phyloP scores from a whole-genome alignment of 305 asterid species.

The Fraxinus nigra region DNA sequence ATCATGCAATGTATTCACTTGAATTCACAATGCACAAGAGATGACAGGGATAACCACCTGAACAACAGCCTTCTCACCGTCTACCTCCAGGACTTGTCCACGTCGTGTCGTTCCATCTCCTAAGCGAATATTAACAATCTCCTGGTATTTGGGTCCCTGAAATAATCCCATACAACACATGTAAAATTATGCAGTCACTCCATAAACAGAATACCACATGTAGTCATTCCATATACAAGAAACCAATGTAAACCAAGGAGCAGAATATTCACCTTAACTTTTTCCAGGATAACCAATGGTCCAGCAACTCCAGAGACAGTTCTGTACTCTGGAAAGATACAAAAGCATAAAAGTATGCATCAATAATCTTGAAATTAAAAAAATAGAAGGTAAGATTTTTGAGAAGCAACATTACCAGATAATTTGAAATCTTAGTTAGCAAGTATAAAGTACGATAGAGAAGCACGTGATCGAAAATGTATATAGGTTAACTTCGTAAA shows the following conservation, averaged over 20 bases:
- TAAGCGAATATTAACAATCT: slow-evolving; percentile 91
- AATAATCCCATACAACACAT: slow-evolving; percentile 26
- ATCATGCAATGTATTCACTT: slow-evolving; percentile 11
- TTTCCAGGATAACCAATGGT: slow-evolving; percentile 78
- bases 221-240: not conserved
- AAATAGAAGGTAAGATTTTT: not conserved
- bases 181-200: slow-evolving; percentile 5
- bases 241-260: slow-evolving; percentile 16
- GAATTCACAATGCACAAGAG: not conserved
- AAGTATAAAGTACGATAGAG: not conserved
- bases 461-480: not conserved
- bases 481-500: not conserved
- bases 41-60: slow-evolving; percentile 53
- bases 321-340: slow-evolving; percentile 71
- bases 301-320: slow-evolving; percentile 62
- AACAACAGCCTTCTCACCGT: slow-evolving; percentile 98
- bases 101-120: slow-evolving; percentile 97
- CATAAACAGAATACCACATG: not conserved
- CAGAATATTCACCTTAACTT: slow-evolving; percentile 70
- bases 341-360: not conserved
- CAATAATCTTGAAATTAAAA: not conserved
- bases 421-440: not conserved
- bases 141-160: slow-evolving; percentile 98
- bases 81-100: slow-evolving; percentile 97
- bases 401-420: not conserved